phyloP scores from a whole-genome alignment of 1,284 basidiomycete genomes.

The Marasmius tenuissimus region DNA sequence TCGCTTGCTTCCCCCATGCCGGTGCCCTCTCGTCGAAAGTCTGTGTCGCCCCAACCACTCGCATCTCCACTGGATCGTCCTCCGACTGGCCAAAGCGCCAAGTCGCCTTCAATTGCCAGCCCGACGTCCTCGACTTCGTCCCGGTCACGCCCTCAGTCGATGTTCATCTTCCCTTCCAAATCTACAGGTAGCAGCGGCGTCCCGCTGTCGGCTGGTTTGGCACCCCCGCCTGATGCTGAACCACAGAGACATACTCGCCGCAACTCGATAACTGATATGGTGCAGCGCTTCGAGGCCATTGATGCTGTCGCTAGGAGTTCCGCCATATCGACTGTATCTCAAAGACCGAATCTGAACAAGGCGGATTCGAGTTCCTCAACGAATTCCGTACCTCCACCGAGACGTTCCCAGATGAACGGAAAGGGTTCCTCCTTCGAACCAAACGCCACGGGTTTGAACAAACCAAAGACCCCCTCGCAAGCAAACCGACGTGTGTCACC shows the following conservation, averaged over 20 bases:
- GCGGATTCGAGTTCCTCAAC: background rate
- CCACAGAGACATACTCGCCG: constrained; percentile 45
- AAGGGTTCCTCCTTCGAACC: background rate
- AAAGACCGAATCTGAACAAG: background rate
- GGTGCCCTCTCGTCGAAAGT: constrained; percentile 1
- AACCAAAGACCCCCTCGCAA: constrained; percentile 1
- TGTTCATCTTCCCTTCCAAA: constrained; percentile 67
- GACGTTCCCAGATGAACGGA: constrained; percentile 1
- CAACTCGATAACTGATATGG: constrained; percentile 81
- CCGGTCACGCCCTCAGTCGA: constrained; percentile 68
- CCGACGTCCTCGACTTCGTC: constrained; percentile 32
- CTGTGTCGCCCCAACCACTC: constrained; percentile 9
- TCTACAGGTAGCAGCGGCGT: constrained; percentile 32
- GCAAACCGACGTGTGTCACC: constrained; percentile 1
- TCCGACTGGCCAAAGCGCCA: constrained; percentile 18
- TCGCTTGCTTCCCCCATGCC: constrained; percentile 9
- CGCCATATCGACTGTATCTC: background rate
- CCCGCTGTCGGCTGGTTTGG: constrained; percentile 33
- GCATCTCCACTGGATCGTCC: background rate
- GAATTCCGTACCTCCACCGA: background rate
- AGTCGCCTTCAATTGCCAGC: constrained; percentile 19
- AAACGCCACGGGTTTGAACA: background rate
- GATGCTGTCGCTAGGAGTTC: constrained; percentile 27
- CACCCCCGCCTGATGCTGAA: constrained; percentile 41
- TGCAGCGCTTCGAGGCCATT: constrained; percentile 74